phyloP scores from a whole-genome alignment of 2,329 filamentous ascomycete species.

The Aspergillus carbonarius region DNA sequence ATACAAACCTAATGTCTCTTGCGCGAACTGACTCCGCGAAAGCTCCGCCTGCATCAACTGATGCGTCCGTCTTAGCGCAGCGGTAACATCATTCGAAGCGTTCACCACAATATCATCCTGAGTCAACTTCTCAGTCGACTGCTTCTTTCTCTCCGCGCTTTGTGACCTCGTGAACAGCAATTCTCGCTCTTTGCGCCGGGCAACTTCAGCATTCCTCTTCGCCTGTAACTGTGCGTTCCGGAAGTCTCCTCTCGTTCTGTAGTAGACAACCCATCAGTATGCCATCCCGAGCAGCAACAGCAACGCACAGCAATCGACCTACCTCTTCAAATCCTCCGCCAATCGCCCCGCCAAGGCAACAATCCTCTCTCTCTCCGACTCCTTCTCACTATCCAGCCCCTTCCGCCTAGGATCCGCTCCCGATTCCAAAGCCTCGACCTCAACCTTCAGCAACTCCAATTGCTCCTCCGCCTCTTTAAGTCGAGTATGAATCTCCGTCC shows the following conservation, averaged over 20 bases:
- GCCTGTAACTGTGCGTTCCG: constrained; percentile 78
- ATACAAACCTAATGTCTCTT: constrained; percentile 67
- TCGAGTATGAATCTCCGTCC: constrained; percentile 74
- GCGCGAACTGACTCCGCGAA: constrained; percentile 81
- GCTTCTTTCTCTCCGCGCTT: constrained; percentile 27
- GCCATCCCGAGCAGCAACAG: not conserved
- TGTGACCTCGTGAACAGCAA: constrained; percentile 63
- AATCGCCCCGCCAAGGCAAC: constrained; percentile 66
- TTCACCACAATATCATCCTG: constrained; percentile 72
- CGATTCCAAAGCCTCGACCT: constrained; percentile 67
- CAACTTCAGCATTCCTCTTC: constrained; percentile 70
- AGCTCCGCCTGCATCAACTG: constrained; percentile 83
- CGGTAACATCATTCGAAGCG: constrained; percentile 79
- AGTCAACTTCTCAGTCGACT: constrained; percentile 53
- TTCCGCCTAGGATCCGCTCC: constrained; percentile 39
- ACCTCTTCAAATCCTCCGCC: constrained; percentile 70
- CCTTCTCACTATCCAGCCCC: constrained; percentile 50
- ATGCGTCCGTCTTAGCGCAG: constrained; percentile 80
- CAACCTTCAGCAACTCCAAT: constrained; percentile 74
- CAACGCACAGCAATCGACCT: constrained; percentile 21
- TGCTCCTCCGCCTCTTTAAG: constrained; percentile 80
- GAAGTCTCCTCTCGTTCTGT: constrained; percentile 64
- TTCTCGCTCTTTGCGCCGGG: constrained; percentile 74
- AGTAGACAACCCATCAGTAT: constrained; percentile 11
- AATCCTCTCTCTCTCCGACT: constrained; percentile 65